Evolutionary conservation across 2,329 filamentous ascomycete genomes (phyloP).

Genomic region (Capronia coronata): DNA sequence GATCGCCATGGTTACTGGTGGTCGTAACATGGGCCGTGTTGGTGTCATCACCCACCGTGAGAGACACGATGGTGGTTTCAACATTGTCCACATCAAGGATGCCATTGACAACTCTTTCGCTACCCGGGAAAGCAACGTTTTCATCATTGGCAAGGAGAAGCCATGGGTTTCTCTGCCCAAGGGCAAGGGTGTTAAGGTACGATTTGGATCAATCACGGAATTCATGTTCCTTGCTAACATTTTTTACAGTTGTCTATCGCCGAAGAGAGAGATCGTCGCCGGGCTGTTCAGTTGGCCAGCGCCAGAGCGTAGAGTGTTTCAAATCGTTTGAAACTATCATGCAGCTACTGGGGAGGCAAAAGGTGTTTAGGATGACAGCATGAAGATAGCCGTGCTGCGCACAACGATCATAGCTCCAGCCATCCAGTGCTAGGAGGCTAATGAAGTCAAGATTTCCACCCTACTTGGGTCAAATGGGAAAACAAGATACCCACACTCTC

Average conservation of each 20-base stretch:
- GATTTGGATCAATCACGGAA: constrained; percentile 20
- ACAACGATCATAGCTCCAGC: neutral
- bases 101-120: constrained; percentile 99
- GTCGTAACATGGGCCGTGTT: constrained; percentile 99
- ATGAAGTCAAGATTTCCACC: neutral
- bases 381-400: neutral
- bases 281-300: constrained; percentile 49
- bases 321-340: neutral
- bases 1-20: constrained; percentile 97
- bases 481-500: constrained; percentile 15
- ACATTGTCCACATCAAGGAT: constrained; percentile 99
- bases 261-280: constrained; percentile 97
- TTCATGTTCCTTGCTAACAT: constrained; percentile 14
- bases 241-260: constrained; percentile 78
- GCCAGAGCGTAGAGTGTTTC: constrained; percentile 4
- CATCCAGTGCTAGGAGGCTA: neutral
- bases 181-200: constrained; percentile 97
- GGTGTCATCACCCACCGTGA: constrained; percentile 99
- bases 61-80: constrained; percentile 99
- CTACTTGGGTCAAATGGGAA: neutral
- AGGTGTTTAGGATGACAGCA: neutral
- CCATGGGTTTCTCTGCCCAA: constrained; percentile 99
- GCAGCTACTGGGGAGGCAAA: constrained; percentile 6
- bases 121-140: constrained; percentile 98
- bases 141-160: constrained; percentile 98